Evolutionary conservation across 2,329 filamentous ascomycete species (phyloP), one percentile per base, ranked within the genome.

Genomic region (Cyphellophora attinorum): DNA sequence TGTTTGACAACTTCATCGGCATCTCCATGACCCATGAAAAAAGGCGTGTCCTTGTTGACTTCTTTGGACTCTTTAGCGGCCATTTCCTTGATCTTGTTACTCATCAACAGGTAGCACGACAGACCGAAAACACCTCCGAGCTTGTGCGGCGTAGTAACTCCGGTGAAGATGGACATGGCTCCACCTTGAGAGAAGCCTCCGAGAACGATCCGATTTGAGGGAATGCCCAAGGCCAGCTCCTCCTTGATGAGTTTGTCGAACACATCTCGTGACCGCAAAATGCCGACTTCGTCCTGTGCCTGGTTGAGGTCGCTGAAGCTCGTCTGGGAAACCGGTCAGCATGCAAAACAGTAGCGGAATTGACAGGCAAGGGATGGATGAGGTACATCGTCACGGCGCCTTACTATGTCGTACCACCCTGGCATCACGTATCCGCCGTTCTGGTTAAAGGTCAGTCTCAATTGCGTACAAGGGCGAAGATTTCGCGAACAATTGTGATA

Each of bases 1-100:
- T 77, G 72, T 47, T 68, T 70, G 6, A 95, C 82, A 3, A 94
- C 64, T 11, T 70, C 70, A 57, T 98, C 89, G 1, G 61, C 62
- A 41, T 79, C 72, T n/a, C 91, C 91, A 50, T 96, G 91, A 10
- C 74, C 85, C 78, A 95, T 81, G 59, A 91, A 84, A 43, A 96
- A 77, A 1, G 83, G 82, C 2, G 85, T 94, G 27, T 81, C 67
- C 58, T 79, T 75, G 57, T 85, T 86, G 36, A 70, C 65, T 46
- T 63, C 72, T 16, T 61, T 55, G 5, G 48, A 56, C 27, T 70
- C 65, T 46, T 65, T 63, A 2, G 71, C 65, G 11, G 74, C 56
- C 44, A 74, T 64, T 6, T 68, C 68, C 52, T 71, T 67, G 46
- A 85, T 57, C 53, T 79, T 81, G 42, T 72, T 64, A 44, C 74